Conservation (phyloP, 1,284 basidiomycete genomes). For the Coniophora puteana region DNA sequence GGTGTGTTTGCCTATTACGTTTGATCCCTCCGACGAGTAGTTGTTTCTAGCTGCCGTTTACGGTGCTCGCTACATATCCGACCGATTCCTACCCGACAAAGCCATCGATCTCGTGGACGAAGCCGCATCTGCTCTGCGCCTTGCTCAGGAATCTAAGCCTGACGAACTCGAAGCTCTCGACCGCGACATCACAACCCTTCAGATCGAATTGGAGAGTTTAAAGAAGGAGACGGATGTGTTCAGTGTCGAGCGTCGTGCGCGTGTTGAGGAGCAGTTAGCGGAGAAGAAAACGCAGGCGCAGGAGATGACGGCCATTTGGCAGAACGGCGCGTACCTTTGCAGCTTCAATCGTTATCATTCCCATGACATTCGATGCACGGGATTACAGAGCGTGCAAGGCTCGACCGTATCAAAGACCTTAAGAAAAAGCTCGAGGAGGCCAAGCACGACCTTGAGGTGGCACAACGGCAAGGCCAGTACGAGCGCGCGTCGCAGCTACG, state of each 20-base stretch:
- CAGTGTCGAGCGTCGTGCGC: conserved; percentile 65
- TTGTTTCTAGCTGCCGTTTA: conserved; percentile 68
- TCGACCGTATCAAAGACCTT: conserved; percentile 74
- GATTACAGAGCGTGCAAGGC: conserved; percentile 62
- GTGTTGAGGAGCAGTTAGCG: conserved; percentile 64
- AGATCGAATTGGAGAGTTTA: conserved; percentile 89
- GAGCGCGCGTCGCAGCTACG: conserved; percentile 80
- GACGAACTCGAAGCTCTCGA: conserved; percentile 83
- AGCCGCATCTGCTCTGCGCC: conserved; percentile 81
- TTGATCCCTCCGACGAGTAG: conserved; percentile 1
- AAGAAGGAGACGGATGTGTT: conserved; percentile 87
- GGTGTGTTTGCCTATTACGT: conserved; percentile 9
- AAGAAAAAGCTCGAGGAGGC: conserved; percentile 83
- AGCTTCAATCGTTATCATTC: neutral
- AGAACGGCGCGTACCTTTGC: conserved; percentile 45
- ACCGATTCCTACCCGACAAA: conserved; percentile 87
- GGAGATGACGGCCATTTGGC: conserved; percentile 69
- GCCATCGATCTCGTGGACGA: conserved; percentile 91
- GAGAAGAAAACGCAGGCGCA: conserved; percentile 60
- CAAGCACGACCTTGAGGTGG: conserved; percentile 83
- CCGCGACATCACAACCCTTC: conserved; percentile 79
- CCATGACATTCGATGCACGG: neutral
- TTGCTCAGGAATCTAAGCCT: conserved; percentile 90
- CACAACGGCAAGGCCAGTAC: conserved; percentile 82
- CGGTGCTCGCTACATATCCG: conserved; percentile 78